Base-by-base conservation (phyloP, 1,284 basidiomycete genomes). In the Cutaneotrichosporon arboriforme region DNA sequence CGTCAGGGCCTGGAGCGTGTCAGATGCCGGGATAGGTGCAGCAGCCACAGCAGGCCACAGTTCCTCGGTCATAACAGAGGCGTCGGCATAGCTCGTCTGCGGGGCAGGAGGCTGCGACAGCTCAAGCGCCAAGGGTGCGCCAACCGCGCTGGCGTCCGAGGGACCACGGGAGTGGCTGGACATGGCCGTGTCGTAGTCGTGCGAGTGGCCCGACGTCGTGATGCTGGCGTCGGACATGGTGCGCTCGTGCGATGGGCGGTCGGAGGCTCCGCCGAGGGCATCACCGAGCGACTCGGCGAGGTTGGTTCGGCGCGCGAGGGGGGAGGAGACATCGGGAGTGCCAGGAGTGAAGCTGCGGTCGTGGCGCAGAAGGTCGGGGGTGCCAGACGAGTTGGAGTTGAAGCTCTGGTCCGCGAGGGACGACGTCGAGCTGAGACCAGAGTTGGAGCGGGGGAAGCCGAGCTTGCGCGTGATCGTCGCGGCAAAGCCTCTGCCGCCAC, bases 291-390 rank as follows among this genome's bases (percentile, higher is more conserved):
- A 46, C 15, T 46, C 47, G n/a, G 22, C 44, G 17, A 52, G 47
- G 26, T 45, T 36, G 54, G 42, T 22, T 43, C 54, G 46, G 12
- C 41, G 46, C 17, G 47, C 40, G 9, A 59, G 52, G 2, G 62
- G 58, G 4, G 60, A 61, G 0, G 54, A 41, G 9, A 54, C 43
- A 40, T 36, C 50, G 3, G 49, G 34, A 8, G 55, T 21, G 2
- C 58, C 18, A 0, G 66, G 58, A 3, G 58, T 37, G 12, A 56
- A 21, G 17, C 47, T 56, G 22, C 68, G 55, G 20, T 54, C 61
- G 33, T 31, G 9, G 2, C 69, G 69, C 13, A 73, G 66, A 7
- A 73, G 62, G 42, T 73, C 71, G 15, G 71, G 71, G 0, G 71
- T 73, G 33, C 61, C 70, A n/a, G 69, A 68, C 18, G 60, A 64